Evolutionary conservation across 805 yeast species (phyloP).

Genomic region (Metschnikowia peoriensis): DNA sequence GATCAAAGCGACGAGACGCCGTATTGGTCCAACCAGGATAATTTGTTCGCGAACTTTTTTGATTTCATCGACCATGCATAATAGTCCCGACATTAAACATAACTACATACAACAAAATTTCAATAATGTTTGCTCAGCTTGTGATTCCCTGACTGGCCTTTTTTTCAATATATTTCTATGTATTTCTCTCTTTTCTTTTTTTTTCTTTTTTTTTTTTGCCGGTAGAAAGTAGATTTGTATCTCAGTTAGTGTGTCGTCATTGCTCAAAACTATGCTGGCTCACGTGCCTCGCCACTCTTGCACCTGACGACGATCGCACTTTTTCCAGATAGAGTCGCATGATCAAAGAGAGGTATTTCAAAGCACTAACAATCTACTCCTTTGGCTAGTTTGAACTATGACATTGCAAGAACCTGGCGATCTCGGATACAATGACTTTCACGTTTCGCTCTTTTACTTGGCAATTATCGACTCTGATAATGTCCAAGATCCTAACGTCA

Average conservation of each 20-base stretch:
- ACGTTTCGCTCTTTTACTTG: slow-evolving; percentile 59
- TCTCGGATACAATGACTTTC: slow-evolving; percentile 20
- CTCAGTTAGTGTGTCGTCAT: no score
- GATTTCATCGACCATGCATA: slow-evolving; percentile 13
- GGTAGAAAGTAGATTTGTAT: no score
- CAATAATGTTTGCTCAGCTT: not conserved
- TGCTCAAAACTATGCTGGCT: not conserved
- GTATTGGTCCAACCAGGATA: slow-evolving; percentile 14
- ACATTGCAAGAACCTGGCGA: slow-evolving; percentile 15
- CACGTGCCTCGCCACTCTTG: not conserved
- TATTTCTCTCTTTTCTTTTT: not conserved
- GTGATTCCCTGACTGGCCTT: not conserved
- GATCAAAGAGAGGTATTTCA: not conserved
- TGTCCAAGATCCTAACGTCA: slow-evolving; percentile 45
- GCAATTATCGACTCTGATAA: slow-evolving; percentile 63
- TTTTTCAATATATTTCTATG: not conserved
- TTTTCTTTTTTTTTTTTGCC: not conserved
- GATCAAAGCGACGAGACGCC: slow-evolving; percentile 9
- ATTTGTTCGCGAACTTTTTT: slow-evolving; percentile 16
- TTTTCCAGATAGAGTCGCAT: not conserved
- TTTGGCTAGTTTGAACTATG: slow-evolving; percentile 2
- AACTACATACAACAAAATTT: not conserved
- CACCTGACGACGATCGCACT: not conserved
- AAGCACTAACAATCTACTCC: slow-evolving; percentile 2
- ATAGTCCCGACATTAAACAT: not conserved